Base-by-base conservation (phyloP, 805 yeast species). In the Candida maris region DNA sequence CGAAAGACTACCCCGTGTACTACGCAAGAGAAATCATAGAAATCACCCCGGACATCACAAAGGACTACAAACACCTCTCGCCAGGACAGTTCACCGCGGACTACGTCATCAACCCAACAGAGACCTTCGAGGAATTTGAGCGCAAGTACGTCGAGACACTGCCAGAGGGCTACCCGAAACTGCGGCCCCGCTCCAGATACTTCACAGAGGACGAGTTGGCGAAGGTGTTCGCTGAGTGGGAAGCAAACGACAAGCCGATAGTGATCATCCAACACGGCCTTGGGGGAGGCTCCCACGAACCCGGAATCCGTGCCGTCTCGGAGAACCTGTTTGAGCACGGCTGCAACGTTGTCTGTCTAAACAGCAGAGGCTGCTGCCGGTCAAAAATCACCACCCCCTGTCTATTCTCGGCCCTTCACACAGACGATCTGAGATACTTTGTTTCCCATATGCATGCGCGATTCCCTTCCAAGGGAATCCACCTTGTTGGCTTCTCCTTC, bases 251-350 rank as follows among this genome's bases (percentile, higher is more conserved):
- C 7, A 68, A 67, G 41, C 89, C 89, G 4, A 63, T 84, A 32
- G 66, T 79, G 15, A 63, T 84, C 21, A 74, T 81, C 6, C 59
- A 73, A 32, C 91, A 84, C 51, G 94, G 93, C 2, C 65, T 84
- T 25, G 81, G 85, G 19, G 91, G 93, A 40, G 94, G 94, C 1
- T 78, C 86, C 12, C 84, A 79, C 48, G 93, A 84, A 55, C 77
- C 85, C 15, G 79, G 79, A 39, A 73, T 83, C 31, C 68, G 87
- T 44, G 71, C 81, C 6, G 62, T 78, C 25, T 59, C 76, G 24
- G 61, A 64, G 30, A 57, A 61, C 15, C 58, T 80, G 32, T 67
- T 71, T 21, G 49, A 56, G 1, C 63, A 37, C 50, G 64, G 44
- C 68, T 78, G 54, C 77, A 81, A 59, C 15, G 53, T 79, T 32